phyloP scores from a whole-genome alignment of 345 rosid species.

The Nasturtium officinale region DNA sequence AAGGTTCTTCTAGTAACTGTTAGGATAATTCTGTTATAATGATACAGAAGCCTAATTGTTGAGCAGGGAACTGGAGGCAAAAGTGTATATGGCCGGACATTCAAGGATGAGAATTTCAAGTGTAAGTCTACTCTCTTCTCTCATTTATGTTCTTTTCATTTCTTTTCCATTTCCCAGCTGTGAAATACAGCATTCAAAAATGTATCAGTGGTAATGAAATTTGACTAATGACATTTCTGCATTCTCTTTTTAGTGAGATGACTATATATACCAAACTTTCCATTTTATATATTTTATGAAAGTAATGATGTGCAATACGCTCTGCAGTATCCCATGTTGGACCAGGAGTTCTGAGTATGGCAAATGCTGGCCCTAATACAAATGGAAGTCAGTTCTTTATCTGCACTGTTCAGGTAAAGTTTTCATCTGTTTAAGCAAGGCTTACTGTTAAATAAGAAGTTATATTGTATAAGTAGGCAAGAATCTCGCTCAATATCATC shows the following conservation, averaged over 20 bases:
- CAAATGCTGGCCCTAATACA: slow-evolving; percentile 99
- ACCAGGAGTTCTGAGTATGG: slow-evolving; percentile 98
- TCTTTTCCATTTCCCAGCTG: slow-evolving; percentile 2
- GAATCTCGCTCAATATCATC: background rate
- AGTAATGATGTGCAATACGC: slow-evolving; percentile 25
- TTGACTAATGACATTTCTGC: background rate
- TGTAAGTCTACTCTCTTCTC: slow-evolving; percentile 58
- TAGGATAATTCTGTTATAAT: slow-evolving; percentile 21
- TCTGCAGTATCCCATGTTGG: slow-evolving; percentile 83
- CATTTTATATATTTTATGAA: background rate
- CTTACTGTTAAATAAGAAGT: background rate
- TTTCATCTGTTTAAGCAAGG: background rate
- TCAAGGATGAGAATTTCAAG: slow-evolving; percentile 96
- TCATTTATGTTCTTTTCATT: background rate
- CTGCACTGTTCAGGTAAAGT: slow-evolving; percentile 89
- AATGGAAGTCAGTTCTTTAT: slow-evolving; percentile 98
- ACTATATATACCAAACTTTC: background rate
- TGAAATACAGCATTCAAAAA: slow-evolving; percentile 15
- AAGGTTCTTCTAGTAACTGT: background rate
- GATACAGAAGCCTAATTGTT: slow-evolving; percentile 30
- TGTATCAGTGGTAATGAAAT: background rate
- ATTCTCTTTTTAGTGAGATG: slow-evolving; percentile 10
- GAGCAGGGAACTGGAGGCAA: slow-evolving; percentile 99
- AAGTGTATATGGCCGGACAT: slow-evolving; percentile 92
- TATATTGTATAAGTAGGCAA: slow-evolving; percentile 6